Percentiles rank a stretch among this genome's conserved stretches.
These are phyloP conservation scores for Cyclostephanos tholiformis DNA, from an alignment of 108 stramenopile species.

Conservation along the genomic window DNA sequence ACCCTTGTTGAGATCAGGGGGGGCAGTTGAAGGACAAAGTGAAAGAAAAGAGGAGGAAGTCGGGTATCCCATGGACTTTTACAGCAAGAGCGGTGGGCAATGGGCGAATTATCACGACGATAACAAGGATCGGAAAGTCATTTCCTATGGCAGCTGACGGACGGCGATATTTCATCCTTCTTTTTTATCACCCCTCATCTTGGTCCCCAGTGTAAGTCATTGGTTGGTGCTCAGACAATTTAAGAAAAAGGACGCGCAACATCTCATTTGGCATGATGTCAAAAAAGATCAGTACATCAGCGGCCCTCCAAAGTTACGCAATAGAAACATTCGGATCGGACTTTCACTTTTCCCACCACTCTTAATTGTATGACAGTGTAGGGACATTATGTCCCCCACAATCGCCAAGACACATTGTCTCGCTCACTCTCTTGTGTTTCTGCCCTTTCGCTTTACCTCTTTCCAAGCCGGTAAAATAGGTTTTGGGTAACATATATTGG, in stretches of 20 bases:
- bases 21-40: conserved; percentile 21
- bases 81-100: conserved; percentile 83
- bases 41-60: conserved; percentile 24
- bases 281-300: conserved; percentile 18
- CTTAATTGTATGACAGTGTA: conserved; percentile 26
- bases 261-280: conserved; percentile 52
- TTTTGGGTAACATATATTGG: no score
- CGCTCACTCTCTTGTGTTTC: no score
- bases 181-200: neutral
- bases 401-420: no score
- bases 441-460: no score
- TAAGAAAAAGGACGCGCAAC: conserved; percentile 26
- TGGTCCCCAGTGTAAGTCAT: neutral
- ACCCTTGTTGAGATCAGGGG: conserved; percentile 57
- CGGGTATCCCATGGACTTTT: conserved; percentile 98
- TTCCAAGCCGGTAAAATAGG: no score
- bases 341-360: conserved; percentile 51
- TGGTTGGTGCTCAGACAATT: neutral
- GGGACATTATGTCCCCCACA: conserved; percentile 40
- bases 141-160: conserved; percentile 21
- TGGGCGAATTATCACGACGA: conserved; percentile 92
- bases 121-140: conserved; percentile 52
- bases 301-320: conserved; percentile 53
- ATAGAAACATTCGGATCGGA: conserved; percentile 35
- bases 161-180: no score